Evolutionary conservation across 2,329 filamentous ascomycete species (phyloP), one percentile per base, ranked within the genome.

Genomic region (Colletotrichum trifolii): DNA sequence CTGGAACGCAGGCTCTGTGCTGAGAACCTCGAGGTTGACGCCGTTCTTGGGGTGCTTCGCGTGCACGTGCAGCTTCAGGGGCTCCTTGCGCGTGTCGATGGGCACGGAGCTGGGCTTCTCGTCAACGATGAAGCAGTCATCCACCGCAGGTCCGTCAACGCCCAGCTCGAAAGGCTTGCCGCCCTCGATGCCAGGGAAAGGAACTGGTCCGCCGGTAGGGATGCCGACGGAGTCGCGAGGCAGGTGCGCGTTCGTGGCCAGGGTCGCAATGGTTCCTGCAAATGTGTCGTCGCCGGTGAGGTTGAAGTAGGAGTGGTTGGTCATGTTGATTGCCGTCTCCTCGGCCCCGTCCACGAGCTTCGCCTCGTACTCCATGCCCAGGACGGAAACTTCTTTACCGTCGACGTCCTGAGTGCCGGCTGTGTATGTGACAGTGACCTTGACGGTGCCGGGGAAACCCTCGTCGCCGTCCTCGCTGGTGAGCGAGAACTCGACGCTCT

Each of bases 1-100:
- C 78, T 98, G 95, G 83, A 97, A 98, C 0, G 93, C 92, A 0
- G 96, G 96, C 82, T 98, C 95, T 0, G 95, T 98, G 81, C 92
- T 96, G 73, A 89, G 83, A 6, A 97, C 91, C 77, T 97, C 92
- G 54, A 98, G 87, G 75, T 96, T 91, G 69, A 97, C 84, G 68
- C 88, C 87, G 35, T 89, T 91, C 54, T 82, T 83, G 6, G 93
- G 87, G 76, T 97, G 93, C 76, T 86, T 86, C 64, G 96, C 91
- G 33, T 86, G 82, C 49, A 92, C 87, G 49, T 95, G 87, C 64
- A 86, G 88, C 62, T 82, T 84, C 43, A 97, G 82, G 1, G 91
- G 86, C 61, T 79, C 70, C 48, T 71, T 68, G 68, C 91, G 88
- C 10, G 91, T 92, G 76, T 93, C 91, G 53, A 92, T 79, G 6